phyloP scores from a whole-genome alignment of 306 rosid species.

The Quercus agrifolia region DNA sequence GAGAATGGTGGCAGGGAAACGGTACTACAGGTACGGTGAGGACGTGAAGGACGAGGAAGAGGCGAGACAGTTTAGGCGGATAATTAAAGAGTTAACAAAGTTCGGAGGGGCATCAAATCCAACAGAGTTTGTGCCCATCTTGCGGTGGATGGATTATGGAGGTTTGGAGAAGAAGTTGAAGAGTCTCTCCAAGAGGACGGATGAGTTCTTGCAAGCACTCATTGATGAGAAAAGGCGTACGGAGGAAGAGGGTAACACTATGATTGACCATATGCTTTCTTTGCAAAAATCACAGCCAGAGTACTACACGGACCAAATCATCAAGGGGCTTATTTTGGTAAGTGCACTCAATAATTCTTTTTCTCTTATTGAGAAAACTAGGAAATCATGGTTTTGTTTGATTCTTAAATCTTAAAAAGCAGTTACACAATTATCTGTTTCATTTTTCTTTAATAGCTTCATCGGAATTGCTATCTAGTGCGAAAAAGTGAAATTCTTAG shows the following conservation, averaged over 20 bases:
- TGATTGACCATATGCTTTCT: conserved; percentile 15
- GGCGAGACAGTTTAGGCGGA: conserved; percentile 36
- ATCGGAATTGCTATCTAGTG: too few relatives aligned
- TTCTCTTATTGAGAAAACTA: neutral
- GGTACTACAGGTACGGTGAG: conserved; percentile 42
- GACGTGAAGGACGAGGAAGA: conserved; percentile 31
- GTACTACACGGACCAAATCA: conserved; percentile 15
- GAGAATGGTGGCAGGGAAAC: conserved; percentile 69
- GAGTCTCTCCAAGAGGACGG: conserved; percentile 23
- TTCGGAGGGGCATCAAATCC: conserved; percentile 23
- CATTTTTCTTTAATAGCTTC: too few relatives aligned
- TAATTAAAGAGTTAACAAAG: conserved; percentile 16
- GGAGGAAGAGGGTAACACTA: neutral
- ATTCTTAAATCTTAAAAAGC: too few relatives aligned
- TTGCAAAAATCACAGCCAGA: conserved; percentile 23
- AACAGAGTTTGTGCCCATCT: conserved; percentile 39
- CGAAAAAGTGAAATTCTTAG: too few relatives aligned
- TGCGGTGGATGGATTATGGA: conserved; percentile 32
- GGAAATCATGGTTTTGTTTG: too few relatives aligned
- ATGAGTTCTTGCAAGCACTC: conserved; percentile 20
- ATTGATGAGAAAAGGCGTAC: conserved; percentile 1
- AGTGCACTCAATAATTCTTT: neutral
- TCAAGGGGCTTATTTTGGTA: conserved; percentile 26
- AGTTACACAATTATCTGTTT: too few relatives aligned
- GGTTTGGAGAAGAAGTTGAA: conserved; percentile 11